Percentiles rank a stretch among this genome's conserved stretches.
Conservation (phyloP, 129 eudicot genomes). For the Solidago caesia region DNA sequence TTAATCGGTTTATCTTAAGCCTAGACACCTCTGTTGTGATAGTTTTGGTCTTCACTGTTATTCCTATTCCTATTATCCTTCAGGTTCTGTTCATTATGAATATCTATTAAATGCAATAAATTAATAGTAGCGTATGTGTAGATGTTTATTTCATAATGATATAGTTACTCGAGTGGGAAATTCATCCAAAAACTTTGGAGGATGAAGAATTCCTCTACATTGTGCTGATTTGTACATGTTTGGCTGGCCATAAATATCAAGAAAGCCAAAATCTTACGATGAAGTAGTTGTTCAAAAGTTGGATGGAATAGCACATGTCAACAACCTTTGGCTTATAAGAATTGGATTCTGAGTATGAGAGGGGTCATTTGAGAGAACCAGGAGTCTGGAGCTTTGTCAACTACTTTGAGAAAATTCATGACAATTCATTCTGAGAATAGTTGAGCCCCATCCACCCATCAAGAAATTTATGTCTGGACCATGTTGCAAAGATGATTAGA, state of each 20-base stretch:
- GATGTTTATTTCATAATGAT: slow-evolving; percentile 14
- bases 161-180: background rate
- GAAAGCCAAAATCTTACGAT: no score
- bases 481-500: background rate
- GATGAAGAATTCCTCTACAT: background rate
- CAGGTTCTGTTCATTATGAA: no score
- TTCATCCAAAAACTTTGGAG: background rate
- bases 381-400: background rate
- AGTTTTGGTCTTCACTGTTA: background rate
- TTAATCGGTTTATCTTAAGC: background rate
- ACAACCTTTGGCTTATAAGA: slow-evolving; percentile 11
- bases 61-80: background rate
- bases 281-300: no score
- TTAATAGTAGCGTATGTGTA: background rate
- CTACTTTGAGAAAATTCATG: background rate
- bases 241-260: no score
- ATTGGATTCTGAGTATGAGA: slow-evolving; percentile 3
- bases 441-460: background rate
- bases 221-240: no score
- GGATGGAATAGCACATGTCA: background rate
- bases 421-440: background rate
- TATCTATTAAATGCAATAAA: background rate
- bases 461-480: background rate
- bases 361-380: background rate
- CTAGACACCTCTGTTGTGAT: background rate